Base-by-base conservation (phyloP, 768 basidiomycete genomes). In the Coprinopsis strossmayeri region DNA sequence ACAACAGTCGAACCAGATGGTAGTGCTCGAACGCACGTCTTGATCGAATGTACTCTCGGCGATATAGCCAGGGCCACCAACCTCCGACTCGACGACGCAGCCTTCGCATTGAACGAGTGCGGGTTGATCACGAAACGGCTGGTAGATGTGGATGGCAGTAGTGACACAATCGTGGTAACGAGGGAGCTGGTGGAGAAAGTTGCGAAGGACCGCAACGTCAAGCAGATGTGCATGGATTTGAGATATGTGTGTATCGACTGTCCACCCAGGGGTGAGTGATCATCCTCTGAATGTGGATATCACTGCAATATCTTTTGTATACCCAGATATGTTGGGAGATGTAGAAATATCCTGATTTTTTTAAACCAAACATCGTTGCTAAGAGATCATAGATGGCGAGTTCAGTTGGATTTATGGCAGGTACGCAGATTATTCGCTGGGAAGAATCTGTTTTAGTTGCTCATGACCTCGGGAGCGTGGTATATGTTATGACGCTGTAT, bases 81-180 rank as follows among this genome's bases (percentile, higher is more conserved):
- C 64, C 69, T 98, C 46, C 78, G 89, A 1, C 63, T 82, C 0
- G 91, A 96, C 48, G 95, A 98, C 61, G 80, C 84, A 0, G 86
- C 91, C 0, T 93, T 91, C 65, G 91, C 93, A 2, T 64, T 98
- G 55, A 84, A 87, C 48, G 91, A 94, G 61, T 84, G 87, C 51
- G 91, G 92, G 24, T 64, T 97, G 46, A 71, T 96, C 15, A 68
- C 64, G 46, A 68, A 73, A 34, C 61, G 77, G 45, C 65, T 69
- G 42, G 40, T 12, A 5, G 46, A 43, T 49, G 2, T 2, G 15
- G 54, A 55, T 28, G 46, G 52, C 17, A 44, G 63, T 54, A 39
- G 60, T 49, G 41, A 27, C 3, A 65, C 66, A 34, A 67, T 77
- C 43, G 65, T 84, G 15, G 55, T 69, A 17, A 70, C 68, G 48